Percentiles rank a stretch among this genome's conserved stretches.
Conservation (phyloP, 352 stramenopile species). For the Aphanomyces invadans region DNA sequence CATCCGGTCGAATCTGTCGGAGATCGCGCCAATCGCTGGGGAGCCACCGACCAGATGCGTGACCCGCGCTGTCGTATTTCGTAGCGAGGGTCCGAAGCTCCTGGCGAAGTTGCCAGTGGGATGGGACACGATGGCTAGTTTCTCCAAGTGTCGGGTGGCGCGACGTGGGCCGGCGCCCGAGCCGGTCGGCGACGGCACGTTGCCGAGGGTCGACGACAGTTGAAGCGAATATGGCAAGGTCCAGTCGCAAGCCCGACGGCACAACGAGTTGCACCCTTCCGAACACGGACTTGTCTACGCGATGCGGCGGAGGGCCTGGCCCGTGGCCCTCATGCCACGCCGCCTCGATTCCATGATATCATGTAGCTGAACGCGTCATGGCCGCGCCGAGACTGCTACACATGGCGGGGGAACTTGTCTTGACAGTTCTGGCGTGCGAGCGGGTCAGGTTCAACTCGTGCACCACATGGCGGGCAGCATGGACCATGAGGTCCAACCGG, state of each 20-base stretch:
- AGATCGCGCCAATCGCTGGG: neutral
- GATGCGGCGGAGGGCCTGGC: no score
- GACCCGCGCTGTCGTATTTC: neutral
- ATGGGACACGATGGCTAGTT: neutral
- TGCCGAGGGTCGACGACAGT: no score
- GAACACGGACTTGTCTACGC: no score
- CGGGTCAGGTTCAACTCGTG: no score
- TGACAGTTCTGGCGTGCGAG: neutral
- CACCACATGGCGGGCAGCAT: neutral
- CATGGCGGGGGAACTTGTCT: neutral
- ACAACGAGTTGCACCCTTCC: no score
- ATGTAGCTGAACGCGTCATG: neutral
- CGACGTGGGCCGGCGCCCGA: no score
- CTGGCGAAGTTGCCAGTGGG: neutral
- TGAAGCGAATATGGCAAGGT: no score
- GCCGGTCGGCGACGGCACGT: no score
- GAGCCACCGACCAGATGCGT: neutral
- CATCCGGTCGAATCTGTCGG: neutral
- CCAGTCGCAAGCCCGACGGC: no score
- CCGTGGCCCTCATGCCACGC: no score
- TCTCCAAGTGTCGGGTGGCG: no score
- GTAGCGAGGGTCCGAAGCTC: neutral
- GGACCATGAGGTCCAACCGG: no score
- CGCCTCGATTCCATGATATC: neutral
- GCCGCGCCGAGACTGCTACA: neutral